Conservation (phyloP, 2,329 filamentous ascomycete species). For the Hirsutella rhossiliensis region DNA sequence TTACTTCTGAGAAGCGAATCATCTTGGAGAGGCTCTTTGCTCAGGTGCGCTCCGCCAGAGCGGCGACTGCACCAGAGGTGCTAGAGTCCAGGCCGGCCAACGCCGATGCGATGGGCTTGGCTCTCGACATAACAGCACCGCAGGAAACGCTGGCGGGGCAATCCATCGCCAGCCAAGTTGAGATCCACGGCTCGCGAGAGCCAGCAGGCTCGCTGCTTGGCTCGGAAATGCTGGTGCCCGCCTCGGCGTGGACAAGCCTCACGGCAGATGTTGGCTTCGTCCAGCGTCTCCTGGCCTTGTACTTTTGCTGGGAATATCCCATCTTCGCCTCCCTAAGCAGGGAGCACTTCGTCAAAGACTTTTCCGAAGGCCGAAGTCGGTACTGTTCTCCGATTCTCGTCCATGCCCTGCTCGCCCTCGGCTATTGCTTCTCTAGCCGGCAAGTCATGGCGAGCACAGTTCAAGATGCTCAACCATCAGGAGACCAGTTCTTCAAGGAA, state of each 20-base stretch:
- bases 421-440: conserved; percentile 56
- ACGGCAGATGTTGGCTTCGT: conserved; percentile 47
- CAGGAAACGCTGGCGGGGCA: too few species aligned
- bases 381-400: conserved; percentile 58
- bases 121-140: too few species aligned
- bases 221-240: too few species aligned
- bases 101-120: too few species aligned
- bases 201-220: too few species aligned
- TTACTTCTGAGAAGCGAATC: too few species aligned
- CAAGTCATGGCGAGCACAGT: conserved; percentile 49
- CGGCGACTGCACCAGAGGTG: too few species aligned
- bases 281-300: conserved; percentile 51
- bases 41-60: too few species aligned
- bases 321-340: conserved; percentile 63
- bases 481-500: conserved; percentile 65
- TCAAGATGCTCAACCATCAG: conserved; percentile 50
- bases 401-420: conserved; percentile 52
- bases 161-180: too few species aligned
- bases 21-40: too few species aligned
- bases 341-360: conserved; percentile 58
- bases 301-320: conserved; percentile 68
- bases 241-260: conserved; percentile 46
- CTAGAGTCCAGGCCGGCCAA: too few species aligned
- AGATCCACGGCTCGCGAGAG: too few species aligned
- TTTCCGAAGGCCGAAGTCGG: conserved; percentile 43